Evolutionary conservation across 2,329 filamentous ascomycete genomes (phyloP).

Genomic region (Orbilia javanica): DNA sequence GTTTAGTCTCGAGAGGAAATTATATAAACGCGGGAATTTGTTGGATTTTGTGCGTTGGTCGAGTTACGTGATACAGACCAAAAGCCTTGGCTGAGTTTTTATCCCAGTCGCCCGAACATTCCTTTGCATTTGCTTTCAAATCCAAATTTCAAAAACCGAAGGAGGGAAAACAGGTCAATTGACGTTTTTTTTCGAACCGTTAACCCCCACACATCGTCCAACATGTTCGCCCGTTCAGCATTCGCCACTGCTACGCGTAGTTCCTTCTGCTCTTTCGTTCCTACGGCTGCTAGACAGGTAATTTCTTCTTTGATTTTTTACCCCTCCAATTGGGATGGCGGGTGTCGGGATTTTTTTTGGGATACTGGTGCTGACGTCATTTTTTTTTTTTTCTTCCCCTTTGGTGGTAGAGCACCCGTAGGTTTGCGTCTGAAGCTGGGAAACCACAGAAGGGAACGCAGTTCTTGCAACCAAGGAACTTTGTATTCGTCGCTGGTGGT

Average conservation of each 20-base stretch:
- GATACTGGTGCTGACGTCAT: constrained; percentile 59
- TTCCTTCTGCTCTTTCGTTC: constrained; percentile 40
- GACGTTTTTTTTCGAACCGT: no score
- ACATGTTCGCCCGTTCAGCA: constrained; percentile 52
- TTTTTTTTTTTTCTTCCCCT: neutral
- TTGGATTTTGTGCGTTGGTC: constrained; percentile 51
- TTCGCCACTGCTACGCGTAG: constrained; percentile 53
- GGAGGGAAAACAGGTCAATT: no score
- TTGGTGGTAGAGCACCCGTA: constrained; percentile 34
- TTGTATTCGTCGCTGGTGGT: constrained; percentile 74
- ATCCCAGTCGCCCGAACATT: constrained; percentile 4
- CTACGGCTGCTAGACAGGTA: constrained; percentile 39
- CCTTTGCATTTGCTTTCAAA: constrained; percentile 1
- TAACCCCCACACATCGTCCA: no score
- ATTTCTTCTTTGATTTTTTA: neutral
- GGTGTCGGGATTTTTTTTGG: no score
- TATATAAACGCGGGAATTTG: neutral
- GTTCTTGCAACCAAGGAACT: constrained; percentile 57
- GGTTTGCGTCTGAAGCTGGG: constrained; percentile 40
- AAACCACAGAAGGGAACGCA: constrained; percentile 47
- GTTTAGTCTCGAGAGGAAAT: neutral
- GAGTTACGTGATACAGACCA: constrained; percentile 46
- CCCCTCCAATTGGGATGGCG: neutral
- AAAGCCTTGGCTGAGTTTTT: constrained; percentile 25
- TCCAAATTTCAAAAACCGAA: constrained; percentile 7